These are phyloP conservation scores for Xerocomellus intermedius DNA, from an alignment of 768 basidiomycete genomes.

Conservation along the genomic window DNA sequence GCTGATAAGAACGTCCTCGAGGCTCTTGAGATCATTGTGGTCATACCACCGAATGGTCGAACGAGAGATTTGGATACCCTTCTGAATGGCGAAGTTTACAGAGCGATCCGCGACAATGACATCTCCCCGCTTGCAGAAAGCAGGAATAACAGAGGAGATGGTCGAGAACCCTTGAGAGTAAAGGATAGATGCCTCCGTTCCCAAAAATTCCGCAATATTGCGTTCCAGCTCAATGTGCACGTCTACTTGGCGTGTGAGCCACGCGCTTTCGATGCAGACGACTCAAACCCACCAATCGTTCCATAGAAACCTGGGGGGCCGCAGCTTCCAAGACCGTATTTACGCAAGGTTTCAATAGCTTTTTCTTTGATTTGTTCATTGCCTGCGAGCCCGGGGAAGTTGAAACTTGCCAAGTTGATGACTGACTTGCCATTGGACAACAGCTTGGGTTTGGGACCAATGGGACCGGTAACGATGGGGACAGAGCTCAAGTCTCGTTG, in stretches of 20 bases:
- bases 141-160: slow-evolving; percentile 90
- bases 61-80: slow-evolving; percentile 91
- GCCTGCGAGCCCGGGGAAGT: slow-evolving; percentile 87
- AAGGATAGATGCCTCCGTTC: slow-evolving; percentile 84
- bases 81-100: slow-evolving; percentile 94
- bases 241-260: slow-evolving; percentile 46
- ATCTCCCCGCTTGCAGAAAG: slow-evolving; percentile 97
- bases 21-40: slow-evolving; percentile 88
- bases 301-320: slow-evolving; percentile 98
- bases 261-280: neutral
- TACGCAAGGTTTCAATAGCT: slow-evolving; percentile 78
- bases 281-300: slow-evolving; percentile 68
- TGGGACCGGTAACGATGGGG: slow-evolving; percentile 76
- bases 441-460: slow-evolving; percentile 81
- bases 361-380: slow-evolving; percentile 85
- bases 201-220: slow-evolving; percentile 88
- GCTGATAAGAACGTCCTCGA: slow-evolving; percentile 82
- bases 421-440: slow-evolving; percentile 69
- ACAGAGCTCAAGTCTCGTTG: slow-evolving; percentile 68
- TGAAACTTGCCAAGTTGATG: slow-evolving; percentile 84
- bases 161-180: slow-evolving; percentile 95
- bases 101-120: slow-evolving; percentile 97
- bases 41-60: slow-evolving; percentile 94
- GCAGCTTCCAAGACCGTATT: slow-evolving; percentile 93
- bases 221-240: slow-evolving; percentile 89